Conservation (phyloP, 2,329 filamentous ascomycete species). For the Neophaeococcomyces aloes region DNA sequence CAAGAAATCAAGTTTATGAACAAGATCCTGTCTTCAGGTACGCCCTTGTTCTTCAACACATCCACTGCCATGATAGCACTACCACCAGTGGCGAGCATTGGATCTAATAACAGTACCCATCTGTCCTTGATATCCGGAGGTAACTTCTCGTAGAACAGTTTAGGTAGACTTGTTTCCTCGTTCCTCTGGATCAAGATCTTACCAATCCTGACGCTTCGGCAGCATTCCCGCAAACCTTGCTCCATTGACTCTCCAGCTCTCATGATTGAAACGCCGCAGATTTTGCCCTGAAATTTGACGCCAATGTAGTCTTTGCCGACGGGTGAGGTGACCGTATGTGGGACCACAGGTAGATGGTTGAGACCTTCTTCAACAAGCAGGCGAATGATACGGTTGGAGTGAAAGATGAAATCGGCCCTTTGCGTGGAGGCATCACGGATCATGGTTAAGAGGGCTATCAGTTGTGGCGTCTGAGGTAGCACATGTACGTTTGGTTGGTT, state of each 20-base stretch:
- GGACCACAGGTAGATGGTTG: slow-evolving; percentile 87
- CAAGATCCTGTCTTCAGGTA: slow-evolving; percentile 87
- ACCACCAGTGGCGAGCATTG: slow-evolving; percentile 98
- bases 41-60: slow-evolving; percentile 76
- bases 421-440: slow-evolving; percentile 85
- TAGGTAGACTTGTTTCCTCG: slow-evolving; percentile 84
- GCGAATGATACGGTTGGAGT: slow-evolving; percentile 95
- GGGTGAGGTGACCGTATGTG: slow-evolving; percentile 81
- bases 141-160: slow-evolving; percentile 95
- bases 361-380: slow-evolving; percentile 92
- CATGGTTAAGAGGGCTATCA: slow-evolving; percentile 94
- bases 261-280: slow-evolving; percentile 98
- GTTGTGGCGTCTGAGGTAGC: slow-evolving; percentile 83
- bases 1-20: slow-evolving; percentile 98
- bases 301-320: slow-evolving; percentile 81
- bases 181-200: slow-evolving; percentile 98
- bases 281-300: slow-evolving; percentile 93
- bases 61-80: slow-evolving; percentile 96
- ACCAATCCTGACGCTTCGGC: slow-evolving; percentile 91
- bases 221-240: slow-evolving; percentile 90
- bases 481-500: slow-evolving; percentile 57
- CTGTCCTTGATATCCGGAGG: slow-evolving; percentile 84
- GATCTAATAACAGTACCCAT: slow-evolving; percentile 89
- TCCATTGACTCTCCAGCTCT: slow-evolving; percentile 97
- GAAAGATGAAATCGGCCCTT: slow-evolving; percentile 96